These are phyloP conservation scores for Forsythia suspensa DNA, from an alignment of 257 asterid species.

Conservation along the genomic window DNA sequence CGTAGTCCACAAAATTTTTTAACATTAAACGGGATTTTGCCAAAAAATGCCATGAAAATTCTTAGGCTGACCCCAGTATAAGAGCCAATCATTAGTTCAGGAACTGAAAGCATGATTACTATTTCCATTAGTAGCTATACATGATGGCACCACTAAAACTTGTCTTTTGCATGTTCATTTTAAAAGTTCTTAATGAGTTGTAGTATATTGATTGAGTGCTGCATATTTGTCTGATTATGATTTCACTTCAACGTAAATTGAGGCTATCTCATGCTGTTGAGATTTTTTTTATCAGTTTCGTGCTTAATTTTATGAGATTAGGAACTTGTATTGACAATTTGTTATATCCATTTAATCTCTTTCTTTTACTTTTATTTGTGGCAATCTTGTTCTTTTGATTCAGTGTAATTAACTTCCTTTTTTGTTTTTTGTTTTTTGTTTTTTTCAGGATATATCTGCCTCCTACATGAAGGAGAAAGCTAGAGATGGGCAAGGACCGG, in stretches of 20 bases:
- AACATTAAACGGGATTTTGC: background rate
- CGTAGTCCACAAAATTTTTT: background rate
- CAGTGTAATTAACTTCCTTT: background rate
- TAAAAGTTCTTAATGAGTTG: background rate
- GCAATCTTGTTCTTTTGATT: background rate
- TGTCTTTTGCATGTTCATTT: background rate
- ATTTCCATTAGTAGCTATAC: background rate
- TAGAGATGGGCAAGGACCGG: conserved; percentile 32
- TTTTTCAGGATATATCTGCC: conserved; percentile 36
- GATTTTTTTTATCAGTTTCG: background rate
- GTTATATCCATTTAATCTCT: background rate
- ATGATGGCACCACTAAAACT: background rate
- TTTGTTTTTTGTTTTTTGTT: conserved; percentile 13
- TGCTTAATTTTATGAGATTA: background rate
- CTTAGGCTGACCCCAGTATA: background rate
- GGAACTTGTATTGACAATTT: conserved; percentile 14
- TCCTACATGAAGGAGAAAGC: conserved; percentile 24
- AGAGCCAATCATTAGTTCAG: background rate
- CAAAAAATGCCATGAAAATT: background rate
- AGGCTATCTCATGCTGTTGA: background rate
- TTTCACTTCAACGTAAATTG: background rate
- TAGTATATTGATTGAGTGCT: background rate
- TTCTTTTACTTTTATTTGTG: background rate
- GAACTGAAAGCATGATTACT: background rate
- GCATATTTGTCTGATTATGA: background rate